These are phyloP conservation scores for Mycosphaerella sp. DNA, from an alignment of 2,329 filamentous ascomycete genomes.

Conservation along the genomic window DNA sequence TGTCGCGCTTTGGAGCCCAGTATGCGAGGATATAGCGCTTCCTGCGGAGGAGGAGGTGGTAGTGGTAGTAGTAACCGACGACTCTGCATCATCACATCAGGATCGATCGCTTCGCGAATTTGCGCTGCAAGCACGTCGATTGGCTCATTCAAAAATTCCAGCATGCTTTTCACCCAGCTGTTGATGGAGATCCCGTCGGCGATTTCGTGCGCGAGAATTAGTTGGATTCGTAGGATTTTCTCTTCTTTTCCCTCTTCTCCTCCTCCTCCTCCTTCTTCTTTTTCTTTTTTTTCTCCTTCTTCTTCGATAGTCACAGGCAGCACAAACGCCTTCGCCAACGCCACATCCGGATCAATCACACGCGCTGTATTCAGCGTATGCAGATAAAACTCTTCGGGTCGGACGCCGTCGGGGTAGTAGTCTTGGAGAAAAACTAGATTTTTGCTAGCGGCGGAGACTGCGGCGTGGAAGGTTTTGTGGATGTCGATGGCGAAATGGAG, in stretches of 20 bases:
- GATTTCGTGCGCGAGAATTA: constrained; percentile 42
- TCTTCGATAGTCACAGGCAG: constrained; percentile 31
- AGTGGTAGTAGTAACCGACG: constrained; percentile 38
- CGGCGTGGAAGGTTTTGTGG: constrained; percentile 27
- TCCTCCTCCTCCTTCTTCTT: no score
- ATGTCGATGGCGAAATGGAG: constrained; percentile 36
- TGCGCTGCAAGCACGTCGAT: constrained; percentile 20
- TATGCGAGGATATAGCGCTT: constrained; percentile 42
- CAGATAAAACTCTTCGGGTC: constrained; percentile 36
- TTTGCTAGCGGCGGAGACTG: constrained; percentile 29
- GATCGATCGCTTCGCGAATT: constrained; percentile 20
- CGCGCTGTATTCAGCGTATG: constrained; percentile 40
- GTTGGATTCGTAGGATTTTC: constrained; percentile 33
- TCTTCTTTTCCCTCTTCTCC: constrained; percentile 8
- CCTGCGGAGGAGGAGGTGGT: no score
- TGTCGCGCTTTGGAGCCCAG: constrained; percentile 36
- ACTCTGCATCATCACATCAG: constrained; percentile 28
- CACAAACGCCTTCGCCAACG: constrained; percentile 39
- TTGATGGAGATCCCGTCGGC: constrained; percentile 35
- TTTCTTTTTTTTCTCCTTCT: constrained; percentile 11
- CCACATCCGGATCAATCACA: constrained; percentile 35
- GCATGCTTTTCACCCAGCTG: constrained; percentile 41
- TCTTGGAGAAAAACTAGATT: constrained; percentile 39
- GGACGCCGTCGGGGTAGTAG: constrained; percentile 33
- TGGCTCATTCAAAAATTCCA: constrained; percentile 35